phyloP scores from a whole-genome alignment of 2,329 filamentous ascomycete genomes.

The Aspergillus pseudoglaucus region DNA sequence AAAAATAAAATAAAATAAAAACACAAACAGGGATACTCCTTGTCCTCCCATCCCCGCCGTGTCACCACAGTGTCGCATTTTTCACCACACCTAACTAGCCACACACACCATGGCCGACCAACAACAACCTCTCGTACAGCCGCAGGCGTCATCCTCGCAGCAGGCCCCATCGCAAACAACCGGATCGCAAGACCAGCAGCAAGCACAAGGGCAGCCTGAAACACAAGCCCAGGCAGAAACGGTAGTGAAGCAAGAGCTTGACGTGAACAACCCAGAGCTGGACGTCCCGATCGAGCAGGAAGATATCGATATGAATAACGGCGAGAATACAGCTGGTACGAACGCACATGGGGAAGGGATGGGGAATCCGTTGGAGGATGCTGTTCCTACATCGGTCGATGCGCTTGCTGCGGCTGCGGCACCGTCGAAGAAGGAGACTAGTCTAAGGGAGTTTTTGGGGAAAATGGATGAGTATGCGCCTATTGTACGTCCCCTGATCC shows the following conservation, averaged over 20 bases:
- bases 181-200: slow-evolving; percentile 14
- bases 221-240: slow-evolving; percentile 12
- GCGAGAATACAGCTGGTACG: slow-evolving; percentile 11
- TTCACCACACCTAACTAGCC: slow-evolving; percentile 11
- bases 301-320: slow-evolving; percentile 28
- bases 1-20: too few species aligned
- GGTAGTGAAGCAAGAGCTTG: slow-evolving; percentile 19
- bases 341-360: slow-evolving; percentile 9
- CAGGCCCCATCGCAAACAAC: slow-evolving; percentile 14
- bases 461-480: slow-evolving; percentile 99
- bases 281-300: slow-evolving; percentile 33
- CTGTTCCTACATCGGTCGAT: slow-evolving; percentile 24
- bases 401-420: slow-evolving; percentile 45
- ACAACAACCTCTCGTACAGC: slow-evolving; percentile 14
- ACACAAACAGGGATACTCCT: slow-evolving; percentile 3
- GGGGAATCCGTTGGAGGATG: slow-evolving; percentile 15
- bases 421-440: slow-evolving; percentile 82
- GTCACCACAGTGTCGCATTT: slow-evolving; percentile 6
- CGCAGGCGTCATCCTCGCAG: slow-evolving; percentile 15
- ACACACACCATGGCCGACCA: slow-evolving; percentile 30
- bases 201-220: slow-evolving; percentile 7
- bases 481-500: slow-evolving; percentile 61
- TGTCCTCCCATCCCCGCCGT: slow-evolving; percentile 10
- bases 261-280: slow-evolving; percentile 16
- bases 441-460: slow-evolving; percentile 80